Conservation (phyloP, 164 flowering plant species). For the Dillenia suffruticosa region DNA sequence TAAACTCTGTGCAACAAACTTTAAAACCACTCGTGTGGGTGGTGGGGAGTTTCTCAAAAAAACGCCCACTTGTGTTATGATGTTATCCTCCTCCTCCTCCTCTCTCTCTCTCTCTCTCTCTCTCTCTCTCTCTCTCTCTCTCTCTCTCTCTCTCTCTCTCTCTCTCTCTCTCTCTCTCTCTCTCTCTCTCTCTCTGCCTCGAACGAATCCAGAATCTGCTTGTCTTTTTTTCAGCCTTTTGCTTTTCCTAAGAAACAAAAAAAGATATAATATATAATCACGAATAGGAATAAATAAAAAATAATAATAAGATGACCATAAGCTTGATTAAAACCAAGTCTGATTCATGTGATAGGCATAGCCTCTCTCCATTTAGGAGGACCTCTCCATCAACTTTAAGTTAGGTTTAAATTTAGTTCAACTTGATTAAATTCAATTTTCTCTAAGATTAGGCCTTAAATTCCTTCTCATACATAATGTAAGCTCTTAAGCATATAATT, state of each 20-base stretch:
- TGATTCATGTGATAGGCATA: no score
- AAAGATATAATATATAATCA: no score
- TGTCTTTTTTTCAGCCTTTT: slow-evolving; percentile 25
- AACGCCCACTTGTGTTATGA: background rate
- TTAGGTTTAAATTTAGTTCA: no score
- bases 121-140: slow-evolving; percentile 24
- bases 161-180: slow-evolving; percentile 10
- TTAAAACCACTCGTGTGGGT: slow-evolving; percentile 75
- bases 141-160: slow-evolving; percentile 14
- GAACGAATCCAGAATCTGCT: slow-evolving; percentile 31
- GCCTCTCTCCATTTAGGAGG: no score
- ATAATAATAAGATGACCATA: background rate
- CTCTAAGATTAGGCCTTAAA: no score
- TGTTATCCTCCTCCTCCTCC: no score
- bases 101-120: slow-evolving; percentile 16
- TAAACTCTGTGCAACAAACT: slow-evolving; percentile 26
- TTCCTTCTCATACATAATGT: no score
- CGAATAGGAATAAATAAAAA: background rate
- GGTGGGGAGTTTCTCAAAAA: background rate
- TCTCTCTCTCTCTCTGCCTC: slow-evolving; percentile 24
- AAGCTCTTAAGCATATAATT: no score
- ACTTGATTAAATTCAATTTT: no score
- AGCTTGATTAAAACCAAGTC: no score
- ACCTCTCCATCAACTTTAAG: no score
- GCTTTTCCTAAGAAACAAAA: slow-evolving; percentile 12